Percentiles rank a stretch among this genome's conserved stretches.
phyloP scores from a whole-genome alignment of 768 basidiomycete genomes.

The Paxillus ammoniavirescens region DNA sequence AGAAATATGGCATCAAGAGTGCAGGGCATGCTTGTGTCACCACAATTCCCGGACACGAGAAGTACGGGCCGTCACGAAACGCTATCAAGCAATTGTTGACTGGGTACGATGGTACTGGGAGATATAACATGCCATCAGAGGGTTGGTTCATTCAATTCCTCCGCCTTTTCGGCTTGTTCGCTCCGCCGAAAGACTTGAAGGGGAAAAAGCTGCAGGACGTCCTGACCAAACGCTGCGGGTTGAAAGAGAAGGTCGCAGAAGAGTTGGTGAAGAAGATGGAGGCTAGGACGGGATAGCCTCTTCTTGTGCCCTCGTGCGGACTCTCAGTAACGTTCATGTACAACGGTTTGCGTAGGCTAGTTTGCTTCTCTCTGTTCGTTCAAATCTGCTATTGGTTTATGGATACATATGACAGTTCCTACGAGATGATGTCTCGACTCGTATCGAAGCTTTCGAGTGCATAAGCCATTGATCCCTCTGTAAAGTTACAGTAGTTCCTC shows the following conservation, averaged over 20 bases:
- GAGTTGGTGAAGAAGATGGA: background rate
- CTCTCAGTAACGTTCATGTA: no score
- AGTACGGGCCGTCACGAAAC: background rate
- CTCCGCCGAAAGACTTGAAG: background rate
- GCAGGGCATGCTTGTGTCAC: constrained; percentile 5
- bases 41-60: background rate
- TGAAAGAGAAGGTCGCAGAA: background rate
- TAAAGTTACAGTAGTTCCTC: no score
- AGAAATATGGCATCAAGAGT: background rate
- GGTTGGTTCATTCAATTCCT: background rate
- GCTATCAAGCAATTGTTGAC: background rate
- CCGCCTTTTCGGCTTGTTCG: background rate
- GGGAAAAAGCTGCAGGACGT: background rate
- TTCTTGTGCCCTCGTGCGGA: no score
- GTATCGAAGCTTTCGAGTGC: no score
- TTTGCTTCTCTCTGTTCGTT: no score
- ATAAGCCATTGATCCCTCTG: no score
- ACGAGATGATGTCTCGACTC: no score
- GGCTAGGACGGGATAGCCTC: no score
- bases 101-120: background rate
- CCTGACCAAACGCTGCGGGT: background rate
- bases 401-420: no score
- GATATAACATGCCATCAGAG: constrained; percentile 2
- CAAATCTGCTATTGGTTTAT: no score
- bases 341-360: no score